A percentile compares a stretch with the other conserved stretches of the same genome.
phyloP scores from a whole-genome alignment of 2,329 filamentous ascomycete genomes.

The Hypocreales sp. region DNA sequence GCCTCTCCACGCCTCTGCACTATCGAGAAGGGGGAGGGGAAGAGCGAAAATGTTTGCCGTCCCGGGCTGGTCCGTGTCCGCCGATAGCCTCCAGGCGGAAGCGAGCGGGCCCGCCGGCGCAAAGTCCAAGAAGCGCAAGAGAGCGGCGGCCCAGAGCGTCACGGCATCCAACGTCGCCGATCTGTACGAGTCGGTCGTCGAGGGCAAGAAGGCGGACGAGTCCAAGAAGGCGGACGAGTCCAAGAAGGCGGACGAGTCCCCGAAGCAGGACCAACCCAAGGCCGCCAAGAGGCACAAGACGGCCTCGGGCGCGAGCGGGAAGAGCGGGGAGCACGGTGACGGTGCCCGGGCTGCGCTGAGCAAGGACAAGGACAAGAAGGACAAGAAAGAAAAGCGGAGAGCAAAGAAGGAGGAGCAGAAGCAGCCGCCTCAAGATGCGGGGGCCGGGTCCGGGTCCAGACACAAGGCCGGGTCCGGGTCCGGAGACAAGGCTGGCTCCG shows the following conservation, averaged over 20 bases:
- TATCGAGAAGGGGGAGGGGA: too few species aligned
- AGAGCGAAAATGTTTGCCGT: constrained; percentile 88
- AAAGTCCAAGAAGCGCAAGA: constrained; percentile 46
- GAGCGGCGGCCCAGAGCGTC: constrained; percentile 25
- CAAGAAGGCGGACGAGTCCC: constrained; percentile 9
- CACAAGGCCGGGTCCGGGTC: too few species aligned
- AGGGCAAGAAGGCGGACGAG: constrained; percentile 49
- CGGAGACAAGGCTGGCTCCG: too few species aligned
- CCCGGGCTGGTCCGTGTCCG: constrained; percentile 76
- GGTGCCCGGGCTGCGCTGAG: constrained; percentile 1
- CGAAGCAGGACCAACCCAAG: constrained; percentile 11
- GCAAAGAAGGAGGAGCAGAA: constrained; percentile 9
- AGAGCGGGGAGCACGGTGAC: too few species aligned
- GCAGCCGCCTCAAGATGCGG: background rate
- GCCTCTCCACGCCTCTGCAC: too few species aligned
- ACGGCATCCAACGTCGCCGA: constrained; percentile 58
- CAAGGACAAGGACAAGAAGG: constrained; percentile 23
- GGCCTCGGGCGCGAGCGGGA: too few species aligned
- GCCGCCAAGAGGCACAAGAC: constrained; percentile 12
- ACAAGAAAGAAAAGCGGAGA: constrained; percentile 13
- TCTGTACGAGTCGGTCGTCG: constrained; percentile 67
- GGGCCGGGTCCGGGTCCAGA: too few species aligned
- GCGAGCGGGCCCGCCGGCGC: constrained; percentile 21
- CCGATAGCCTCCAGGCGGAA: constrained; percentile 57
- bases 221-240: too few species aligned